Evolutionary conservation across 768 basidiomycete genomes (phyloP).

Genomic region (Xerocomellus chrysenteron): DNA sequence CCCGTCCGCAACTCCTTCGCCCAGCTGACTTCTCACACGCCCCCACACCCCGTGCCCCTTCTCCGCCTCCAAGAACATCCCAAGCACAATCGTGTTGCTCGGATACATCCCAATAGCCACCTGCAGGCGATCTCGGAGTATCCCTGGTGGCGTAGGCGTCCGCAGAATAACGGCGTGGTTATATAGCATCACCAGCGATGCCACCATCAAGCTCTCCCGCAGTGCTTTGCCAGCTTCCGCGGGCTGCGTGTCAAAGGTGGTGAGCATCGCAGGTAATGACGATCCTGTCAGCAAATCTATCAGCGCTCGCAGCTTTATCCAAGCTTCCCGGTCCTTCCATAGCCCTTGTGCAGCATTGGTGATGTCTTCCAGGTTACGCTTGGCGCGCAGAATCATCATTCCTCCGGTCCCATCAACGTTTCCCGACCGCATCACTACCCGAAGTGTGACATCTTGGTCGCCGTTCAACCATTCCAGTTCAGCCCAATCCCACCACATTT

Average conservation of each 20-base stretch:
- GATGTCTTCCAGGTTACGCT: slow-evolving; percentile 59
- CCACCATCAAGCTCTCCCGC: slow-evolving; percentile 55
- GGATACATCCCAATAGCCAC: slow-evolving; percentile 58
- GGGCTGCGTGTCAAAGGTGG: slow-evolving; percentile 35
- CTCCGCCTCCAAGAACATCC: slow-evolving; percentile 74
- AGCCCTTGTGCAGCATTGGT: slow-evolving; percentile 28
- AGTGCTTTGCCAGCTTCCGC: slow-evolving; percentile 6
- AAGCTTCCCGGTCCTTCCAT: slow-evolving; percentile 62
- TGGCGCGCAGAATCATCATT: slow-evolving; percentile 60
- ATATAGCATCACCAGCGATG: slow-evolving; percentile 60
- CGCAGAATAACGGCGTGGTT: slow-evolving; percentile 54
- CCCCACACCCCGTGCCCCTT: slow-evolving; percentile 81
- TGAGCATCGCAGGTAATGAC: slow-evolving; percentile 42
- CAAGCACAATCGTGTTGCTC: slow-evolving; percentile 68
- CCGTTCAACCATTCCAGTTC: slow-evolving; percentile 79
- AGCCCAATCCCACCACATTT: slow-evolving; percentile 82
- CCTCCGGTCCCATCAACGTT: slow-evolving; percentile 53
- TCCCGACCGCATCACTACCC: slow-evolving; percentile 54
- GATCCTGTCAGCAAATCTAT: slow-evolving; percentile 57
- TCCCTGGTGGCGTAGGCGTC: slow-evolving; percentile 54
- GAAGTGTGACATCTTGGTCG: slow-evolving; percentile 46
- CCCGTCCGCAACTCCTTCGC: slow-evolving; percentile 39
- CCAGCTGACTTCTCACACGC: slow-evolving; percentile 55
- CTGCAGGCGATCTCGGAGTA: slow-evolving; percentile 58
- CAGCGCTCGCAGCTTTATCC: slow-evolving; percentile 64